Percentiles rank a stretch among this genome's conserved stretches.
Conservation (phyloP, 176 grass and related monocot species). For the Otatea glauca region DNA sequence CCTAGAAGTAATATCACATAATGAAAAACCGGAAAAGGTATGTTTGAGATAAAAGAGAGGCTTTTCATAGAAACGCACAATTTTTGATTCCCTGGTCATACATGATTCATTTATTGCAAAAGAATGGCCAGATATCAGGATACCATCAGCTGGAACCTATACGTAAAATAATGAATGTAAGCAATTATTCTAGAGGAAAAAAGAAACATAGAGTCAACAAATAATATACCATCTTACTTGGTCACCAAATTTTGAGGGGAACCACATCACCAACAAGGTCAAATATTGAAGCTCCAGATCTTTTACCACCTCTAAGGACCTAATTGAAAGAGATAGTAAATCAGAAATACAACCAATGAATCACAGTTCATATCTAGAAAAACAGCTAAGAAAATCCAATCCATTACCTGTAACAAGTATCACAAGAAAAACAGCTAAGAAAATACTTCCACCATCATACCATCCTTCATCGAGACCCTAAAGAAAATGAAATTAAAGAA, state of each 20-base stretch:
- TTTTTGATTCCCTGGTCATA: conserved; percentile 92
- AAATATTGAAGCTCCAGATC: conserved; percentile 83
- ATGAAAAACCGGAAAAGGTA: conserved; percentile 13
- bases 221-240: conserved; percentile 78
- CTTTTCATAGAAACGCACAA: conserved; percentile 58
- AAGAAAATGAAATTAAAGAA: too few species aligned
- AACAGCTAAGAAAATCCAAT: conserved; percentile 23
- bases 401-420: conserved; percentile 89
- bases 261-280: conserved; percentile 86
- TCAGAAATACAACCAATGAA: conserved; percentile 24
- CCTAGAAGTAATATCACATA: conserved; percentile 51
- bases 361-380: conserved; percentile 24
- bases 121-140: conserved; percentile 93
- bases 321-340: conserved; percentile 43
- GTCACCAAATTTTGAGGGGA: conserved; percentile 97
- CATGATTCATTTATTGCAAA: conserved; percentile 97
- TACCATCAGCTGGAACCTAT: conserved; percentile 93
- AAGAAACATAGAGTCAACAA: conserved; percentile 33
- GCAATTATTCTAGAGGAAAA: conserved; percentile 36
- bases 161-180: conserved; percentile 40
- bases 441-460: conserved; percentile 98
- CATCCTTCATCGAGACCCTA: conserved; percentile 88
- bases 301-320: conserved; percentile 92
- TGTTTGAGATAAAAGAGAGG: conserved; percentile 6
- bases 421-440: conserved; percentile 95